Evolutionary conservation across 371 early-diverging fungal species (phyloP), one percentile per base, ranked within the genome.

Genomic region (Mortierella sp.): DNA sequence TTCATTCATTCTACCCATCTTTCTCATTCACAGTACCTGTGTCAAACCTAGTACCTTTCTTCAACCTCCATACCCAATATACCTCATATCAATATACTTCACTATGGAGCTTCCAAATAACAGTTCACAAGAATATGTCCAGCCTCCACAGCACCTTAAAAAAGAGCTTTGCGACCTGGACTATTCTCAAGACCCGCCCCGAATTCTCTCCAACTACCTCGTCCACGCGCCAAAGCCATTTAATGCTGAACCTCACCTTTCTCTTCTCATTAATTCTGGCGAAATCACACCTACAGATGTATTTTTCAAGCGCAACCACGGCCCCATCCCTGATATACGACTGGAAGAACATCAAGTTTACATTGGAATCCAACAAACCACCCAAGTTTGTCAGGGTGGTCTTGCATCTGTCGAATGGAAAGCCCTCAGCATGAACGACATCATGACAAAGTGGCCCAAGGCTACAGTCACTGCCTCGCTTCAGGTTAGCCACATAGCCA

Each of bases 261-360:
- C 77, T 0, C 84, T 86, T 31, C 83, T 90, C 28, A 83, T 90
- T 13, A 76, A 76, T 54, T 83, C 87, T 51, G 74, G 85, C 29
- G 82, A 83, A 64, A 85, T 88, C 35, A 90, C 90, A 31, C 89
- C 90, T 9, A 83, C 84, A 42, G 76, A 83, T 19, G 75, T 85
- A 26, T 86, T 88, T 61, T 90, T 90, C 67, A 85, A 87, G 59
- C 93, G 97, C 17, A 94, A 94, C 77, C 97, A 96, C 76, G 92
- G 95, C 2, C 94, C 96, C n/a, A 92, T 96, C n/a, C 97, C 97
- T 19, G 83, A 88, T 56, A 82, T 94, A 28, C 85, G 89, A 31
- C 61, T 64, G 0, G 84, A 86, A 12, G 68, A 84, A 4, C 88
- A 89, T 65, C 53, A 51, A 4, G 74, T 89, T 32, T 71, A 83